A percentile compares a stretch with the other conserved stretches of the same genome.
Conservation (phyloP, 164 flowering plant genomes). For the Cinnamomum micranthum region DNA sequence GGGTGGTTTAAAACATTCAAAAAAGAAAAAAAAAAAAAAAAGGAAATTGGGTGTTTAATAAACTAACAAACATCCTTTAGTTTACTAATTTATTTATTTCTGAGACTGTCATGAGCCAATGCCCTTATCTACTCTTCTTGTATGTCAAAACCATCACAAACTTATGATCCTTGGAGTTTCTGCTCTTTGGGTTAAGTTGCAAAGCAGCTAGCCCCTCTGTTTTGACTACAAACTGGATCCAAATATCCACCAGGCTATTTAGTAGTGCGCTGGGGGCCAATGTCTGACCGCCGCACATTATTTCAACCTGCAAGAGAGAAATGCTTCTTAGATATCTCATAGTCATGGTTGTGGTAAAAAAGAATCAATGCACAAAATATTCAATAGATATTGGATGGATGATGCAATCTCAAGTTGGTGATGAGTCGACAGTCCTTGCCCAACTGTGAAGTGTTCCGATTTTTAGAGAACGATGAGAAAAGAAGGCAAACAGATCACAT, state of each 20-base stretch:
- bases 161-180: neutral
- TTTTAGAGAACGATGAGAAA: neutral
- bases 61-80: too few relatives aligned
- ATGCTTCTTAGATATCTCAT: neutral
- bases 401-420: neutral
- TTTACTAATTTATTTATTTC: too few relatives aligned
- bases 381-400: neutral
- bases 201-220: neutral
- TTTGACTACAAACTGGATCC: constrained; percentile 1
- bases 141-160: constrained; percentile 18
- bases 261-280: constrained; percentile 6
- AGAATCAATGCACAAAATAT: too few relatives aligned
- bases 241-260: constrained; percentile 10
- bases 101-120: too few relatives aligned
- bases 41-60: too few relatives aligned
- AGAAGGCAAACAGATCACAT: neutral
- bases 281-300: constrained; percentile 14
- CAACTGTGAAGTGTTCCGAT: neutral
- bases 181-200: neutral
- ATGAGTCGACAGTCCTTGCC: neutral
- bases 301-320: constrained; percentile 13
- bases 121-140: neutral
- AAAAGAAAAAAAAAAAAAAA: too few relatives aligned
- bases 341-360: neutral
- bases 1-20: too few relatives aligned